Evolutionary conservation across 2,329 filamentous ascomycete species (phyloP), one percentile per base, ranked within the genome.

Genomic region (Penicillium sp.): DNA sequence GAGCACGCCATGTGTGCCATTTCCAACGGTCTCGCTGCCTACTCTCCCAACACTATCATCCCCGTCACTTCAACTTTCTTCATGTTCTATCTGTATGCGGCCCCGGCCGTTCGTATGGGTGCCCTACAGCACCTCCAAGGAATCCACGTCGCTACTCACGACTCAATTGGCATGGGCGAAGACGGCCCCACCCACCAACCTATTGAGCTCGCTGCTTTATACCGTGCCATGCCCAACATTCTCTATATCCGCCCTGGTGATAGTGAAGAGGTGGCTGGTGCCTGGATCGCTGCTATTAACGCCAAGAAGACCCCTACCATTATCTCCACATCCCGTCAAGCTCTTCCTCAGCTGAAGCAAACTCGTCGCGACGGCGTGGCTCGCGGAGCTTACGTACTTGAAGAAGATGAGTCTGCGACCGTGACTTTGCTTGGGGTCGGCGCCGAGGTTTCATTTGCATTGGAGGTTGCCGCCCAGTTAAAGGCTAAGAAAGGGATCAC

Each of bases 11-110:
- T 87, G 85, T 77, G 77, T 2, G 89, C 89, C 70, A 90, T 95
- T 78, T 89, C 95, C 81, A 96, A 96, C 65, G 85, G 84, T 3
- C 69, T 87, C 4, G 83, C 85, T 0, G 85, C 85, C 1, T 87
- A 77, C 56, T 73, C 75, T 55, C 80, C 76, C 33, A 79, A 77
- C 23, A 83, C 82, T 0, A 79, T 86, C 59, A 70, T 86, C 7
- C 83, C 83, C 0, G 71, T 85, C 33, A 86, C 83, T 1, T 80
- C 81, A 0, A 79, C 77, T 4, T 86, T 86, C 71, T 85, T 85
- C 74, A 86, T 86, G 81, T 86, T 86, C 69, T 85, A 85, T 61
- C 70, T 81, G 71, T 76, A 75, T 54, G 82, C 82, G 9, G 83
- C 84, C 0, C 79, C 82, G 0, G 83, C 78, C 6, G 77, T 86